phyloP scores from a whole-genome alignment of 441 rosid genomes.

The Populus hybrid region DNA sequence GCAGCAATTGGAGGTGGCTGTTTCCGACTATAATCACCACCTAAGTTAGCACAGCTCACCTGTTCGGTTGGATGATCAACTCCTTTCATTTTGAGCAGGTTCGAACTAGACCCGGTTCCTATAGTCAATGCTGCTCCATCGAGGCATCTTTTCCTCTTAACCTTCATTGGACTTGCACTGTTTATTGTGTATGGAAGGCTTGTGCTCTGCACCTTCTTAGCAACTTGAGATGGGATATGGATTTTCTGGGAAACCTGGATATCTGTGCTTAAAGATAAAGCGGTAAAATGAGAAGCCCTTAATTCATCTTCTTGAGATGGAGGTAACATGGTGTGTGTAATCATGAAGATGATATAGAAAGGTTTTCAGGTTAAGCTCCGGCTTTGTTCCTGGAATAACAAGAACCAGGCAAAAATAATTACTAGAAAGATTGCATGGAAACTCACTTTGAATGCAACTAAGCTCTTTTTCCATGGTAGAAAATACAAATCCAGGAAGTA shows the following conservation, averaged over 20 bases:
- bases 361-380: background rate
- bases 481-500: background rate
- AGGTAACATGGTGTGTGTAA: background rate
- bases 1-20: background rate
- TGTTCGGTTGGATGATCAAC: background rate
- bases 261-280: slow-evolving; percentile 15
- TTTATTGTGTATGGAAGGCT: background rate
- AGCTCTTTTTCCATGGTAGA: no score
- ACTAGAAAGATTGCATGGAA: background rate
- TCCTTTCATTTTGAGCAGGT: background rate
- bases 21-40: background rate
- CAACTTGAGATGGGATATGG: background rate
- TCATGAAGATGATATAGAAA: background rate
- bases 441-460: no score
- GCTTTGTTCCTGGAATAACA: background rate
- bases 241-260: background rate
- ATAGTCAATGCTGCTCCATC: slow-evolving; percentile 2
- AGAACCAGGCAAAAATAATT: background rate
- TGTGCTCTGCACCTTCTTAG: background rate
- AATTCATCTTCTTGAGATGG: background rate
- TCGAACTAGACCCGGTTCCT: background rate
- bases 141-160: background rate
- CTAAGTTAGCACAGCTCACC: background rate
- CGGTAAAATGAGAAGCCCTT: background rate
- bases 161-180: background rate